Conservation (phyloP, 306 rosid species). For the Sophora flavescens region DNA sequence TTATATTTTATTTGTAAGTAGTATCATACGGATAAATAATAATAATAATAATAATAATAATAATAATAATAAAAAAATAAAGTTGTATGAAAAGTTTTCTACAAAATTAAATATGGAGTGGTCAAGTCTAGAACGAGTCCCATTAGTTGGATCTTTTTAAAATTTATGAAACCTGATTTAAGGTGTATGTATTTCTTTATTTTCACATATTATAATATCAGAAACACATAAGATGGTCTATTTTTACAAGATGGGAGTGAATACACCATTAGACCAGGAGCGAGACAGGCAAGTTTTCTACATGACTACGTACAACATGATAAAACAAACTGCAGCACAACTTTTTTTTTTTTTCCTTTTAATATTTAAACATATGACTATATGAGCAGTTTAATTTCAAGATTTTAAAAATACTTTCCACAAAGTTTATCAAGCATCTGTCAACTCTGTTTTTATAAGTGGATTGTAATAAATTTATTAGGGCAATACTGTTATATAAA, state of each 20-base stretch:
- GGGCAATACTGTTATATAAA: background rate
- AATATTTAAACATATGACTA: no score
- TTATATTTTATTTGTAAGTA: background rate
- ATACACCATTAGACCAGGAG: background rate
- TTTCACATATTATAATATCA: no score
- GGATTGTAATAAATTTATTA: background rate
- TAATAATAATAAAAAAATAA: background rate
- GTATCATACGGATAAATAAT: no score
- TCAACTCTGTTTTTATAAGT: background rate
- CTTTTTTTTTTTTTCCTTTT: background rate
- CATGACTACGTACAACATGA: background rate
- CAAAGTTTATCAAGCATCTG: background rate
- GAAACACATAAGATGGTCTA: no score
- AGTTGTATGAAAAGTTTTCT: background rate
- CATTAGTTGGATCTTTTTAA: no score
- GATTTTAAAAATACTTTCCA: background rate
- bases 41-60: no score
- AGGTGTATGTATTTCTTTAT: no score
- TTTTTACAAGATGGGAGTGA: no score
- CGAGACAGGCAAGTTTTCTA: background rate
- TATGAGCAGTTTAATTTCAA: constrained; percentile 1
- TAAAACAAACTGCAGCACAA: background rate
- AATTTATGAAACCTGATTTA: no score
- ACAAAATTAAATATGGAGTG: no score
- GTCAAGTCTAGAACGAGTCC: no score